phyloP scores from a whole-genome alignment of 2,329 filamentous ascomycete genomes.

The Claviceps spartinae region DNA sequence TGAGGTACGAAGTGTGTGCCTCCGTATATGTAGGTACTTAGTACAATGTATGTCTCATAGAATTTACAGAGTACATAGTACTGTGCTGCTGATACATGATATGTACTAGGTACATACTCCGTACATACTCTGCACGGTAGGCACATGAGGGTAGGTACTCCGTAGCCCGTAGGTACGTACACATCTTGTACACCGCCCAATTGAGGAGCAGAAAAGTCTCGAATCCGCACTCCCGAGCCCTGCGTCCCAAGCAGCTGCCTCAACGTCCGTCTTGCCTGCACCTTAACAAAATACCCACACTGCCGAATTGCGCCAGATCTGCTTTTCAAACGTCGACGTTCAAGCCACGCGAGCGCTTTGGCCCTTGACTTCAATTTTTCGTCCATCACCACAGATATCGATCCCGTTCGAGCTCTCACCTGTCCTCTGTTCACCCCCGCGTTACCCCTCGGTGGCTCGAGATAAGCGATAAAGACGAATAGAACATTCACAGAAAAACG shows the following conservation, averaged over 20 bases:
- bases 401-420: neutral
- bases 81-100: too few relatives aligned
- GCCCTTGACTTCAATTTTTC: neutral
- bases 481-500: neutral
- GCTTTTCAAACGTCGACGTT: neutral
- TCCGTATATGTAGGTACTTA: too few relatives aligned
- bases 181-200: constrained; percentile 1
- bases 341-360: neutral
- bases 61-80: too few relatives aligned
- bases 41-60: too few relatives aligned
- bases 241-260: neutral
- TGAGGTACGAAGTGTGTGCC: neutral
- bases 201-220: neutral
- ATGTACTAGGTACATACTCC: too few relatives aligned
- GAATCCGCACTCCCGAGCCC: too few relatives aligned
- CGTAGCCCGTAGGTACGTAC: neutral
- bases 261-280: neutral
- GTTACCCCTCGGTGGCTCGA: neutral
- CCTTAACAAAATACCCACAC: neutral
- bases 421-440: constrained; percentile 1
- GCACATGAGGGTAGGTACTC: neutral
- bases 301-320: neutral
- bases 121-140: too few relatives aligned
- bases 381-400: neutral
- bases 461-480: constrained; percentile 5